Base-by-base conservation (phyloP, 768 basidiomycete genomes). In the Phylloporus sp. region DNA sequence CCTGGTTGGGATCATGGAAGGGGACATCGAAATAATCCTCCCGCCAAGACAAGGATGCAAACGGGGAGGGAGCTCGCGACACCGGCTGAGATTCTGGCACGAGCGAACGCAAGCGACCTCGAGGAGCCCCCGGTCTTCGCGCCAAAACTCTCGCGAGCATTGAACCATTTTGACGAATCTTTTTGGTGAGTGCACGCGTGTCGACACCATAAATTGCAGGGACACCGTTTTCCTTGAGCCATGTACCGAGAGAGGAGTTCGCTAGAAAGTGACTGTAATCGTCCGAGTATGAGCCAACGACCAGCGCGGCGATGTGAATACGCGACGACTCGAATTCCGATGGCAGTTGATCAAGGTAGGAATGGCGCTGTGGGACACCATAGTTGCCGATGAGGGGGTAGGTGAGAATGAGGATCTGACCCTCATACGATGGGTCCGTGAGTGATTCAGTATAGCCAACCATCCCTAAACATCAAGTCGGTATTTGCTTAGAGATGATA, bases 361-460 rank as follows among this genome's bases (percentile, higher is more conserved):
- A 53, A 56, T 63, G 66, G 49, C 92, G 84, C 55, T 78, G 78
- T 47, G 97, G 97, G 22, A 98, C 94, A 64, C 97, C 97, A 67
- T 99, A 99, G 69, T 97, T 98, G 32, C 97, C 97, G 57, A 98
- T 76, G 60, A 99, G 79, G 13, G 97, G 97, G 73, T 98, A 98
- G 2, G 97, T 98, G 59, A 98, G 79, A 57, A 99, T 84, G 53
- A 99, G 86, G 66, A 99, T 98, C 72, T 98, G 97, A 31, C 94
- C 93, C 69, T 95, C 86, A 72, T 99, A 99, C 2, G 95, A 98
- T 18, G 97, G 97, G 70, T 98, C 97, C 40, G 97, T 99, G 60
- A 98, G 76, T 18, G 95, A 97, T 65, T 98, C 97, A 32, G 92
- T 93, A 71, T 99, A 99, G 27, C 97, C 97, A 50, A 98, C 94